A percentile compares a stretch with the other conserved stretches of the same genome.
Conservation (phyloP, 2,329 filamentous ascomycete genomes). For the Scorias spongiosa region DNA sequence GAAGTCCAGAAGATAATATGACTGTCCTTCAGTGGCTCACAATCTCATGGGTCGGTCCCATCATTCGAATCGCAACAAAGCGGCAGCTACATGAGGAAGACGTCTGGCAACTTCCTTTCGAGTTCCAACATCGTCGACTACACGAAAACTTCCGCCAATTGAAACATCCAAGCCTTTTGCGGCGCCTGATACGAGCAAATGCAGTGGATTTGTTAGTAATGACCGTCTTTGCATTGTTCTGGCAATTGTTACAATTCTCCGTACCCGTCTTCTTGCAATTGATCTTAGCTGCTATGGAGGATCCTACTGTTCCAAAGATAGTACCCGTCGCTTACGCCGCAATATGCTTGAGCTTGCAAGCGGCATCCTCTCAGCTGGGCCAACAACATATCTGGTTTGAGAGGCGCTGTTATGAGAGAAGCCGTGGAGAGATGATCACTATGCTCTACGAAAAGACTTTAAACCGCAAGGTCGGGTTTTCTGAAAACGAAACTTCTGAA, state of each 20-base stretch:
- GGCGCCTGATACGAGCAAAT: conserved; percentile 58
- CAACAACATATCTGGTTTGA: conserved; percentile 67
- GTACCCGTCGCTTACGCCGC: conserved; percentile 51
- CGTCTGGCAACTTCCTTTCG: conserved; percentile 64
- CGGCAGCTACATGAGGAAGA: conserved; percentile 61
- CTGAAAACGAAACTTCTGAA: conserved; percentile 14
- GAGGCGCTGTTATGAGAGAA: conserved; percentile 71
- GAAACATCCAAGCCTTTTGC: conserved; percentile 50
- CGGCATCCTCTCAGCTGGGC: conserved; percentile 48
- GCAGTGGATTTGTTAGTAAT: conserved; percentile 62
- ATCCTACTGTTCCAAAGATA: conserved; percentile 32
- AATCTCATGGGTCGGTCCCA: conserved; percentile 65
- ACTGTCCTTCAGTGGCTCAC: conserved; percentile 72
- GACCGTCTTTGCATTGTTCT: conserved; percentile 46
- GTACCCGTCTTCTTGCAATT: conserved; percentile 58
- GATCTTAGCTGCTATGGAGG: conserved; percentile 51
- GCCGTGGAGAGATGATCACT: conserved; percentile 70
- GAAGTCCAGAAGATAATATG: conserved; percentile 65
- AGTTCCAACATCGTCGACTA: conserved; percentile 66
- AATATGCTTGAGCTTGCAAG: conserved; percentile 43
- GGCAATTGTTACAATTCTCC: conserved; percentile 39
- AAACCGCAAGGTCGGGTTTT: conserved; percentile 41
- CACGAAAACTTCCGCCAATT: conserved; percentile 62
- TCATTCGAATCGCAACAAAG: conserved; percentile 50
- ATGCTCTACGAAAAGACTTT: conserved; percentile 71